Conservation (phyloP, 345 rosid species). For the Jatropha curcas region DNA sequence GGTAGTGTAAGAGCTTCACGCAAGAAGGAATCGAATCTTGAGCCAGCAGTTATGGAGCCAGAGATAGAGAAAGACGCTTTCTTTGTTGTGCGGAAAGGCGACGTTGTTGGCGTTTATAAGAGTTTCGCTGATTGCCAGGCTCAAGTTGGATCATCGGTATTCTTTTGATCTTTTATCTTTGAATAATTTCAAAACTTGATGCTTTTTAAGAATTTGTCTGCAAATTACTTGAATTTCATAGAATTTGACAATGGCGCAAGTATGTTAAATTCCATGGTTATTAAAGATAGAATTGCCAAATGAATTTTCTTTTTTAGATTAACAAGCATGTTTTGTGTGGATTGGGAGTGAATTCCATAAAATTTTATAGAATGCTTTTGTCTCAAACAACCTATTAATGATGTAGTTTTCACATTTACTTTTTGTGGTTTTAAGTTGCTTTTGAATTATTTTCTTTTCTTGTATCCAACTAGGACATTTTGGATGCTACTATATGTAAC, state of each 20-base stretch:
- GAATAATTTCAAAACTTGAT: too few relatives aligned
- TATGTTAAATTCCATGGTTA: too few relatives aligned
- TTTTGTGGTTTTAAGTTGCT: not conserved
- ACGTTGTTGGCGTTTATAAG: conserved; percentile 70
- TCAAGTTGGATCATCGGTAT: conserved; percentile 86
- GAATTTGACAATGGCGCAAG: too few relatives aligned
- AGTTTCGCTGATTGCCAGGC: conserved; percentile 69
- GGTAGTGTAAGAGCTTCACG: conserved; percentile 24
- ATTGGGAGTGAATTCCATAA: too few relatives aligned
- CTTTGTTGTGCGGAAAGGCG: conserved; percentile 87
- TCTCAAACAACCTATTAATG: not conserved
- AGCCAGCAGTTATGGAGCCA: conserved; percentile 31
- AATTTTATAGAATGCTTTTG: too few relatives aligned
- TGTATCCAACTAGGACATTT: not conserved
- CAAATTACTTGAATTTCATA: too few relatives aligned
- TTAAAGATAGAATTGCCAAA: too few relatives aligned
- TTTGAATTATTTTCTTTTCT: not conserved
- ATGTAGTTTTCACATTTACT: not conserved
- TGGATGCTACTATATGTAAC: not conserved
- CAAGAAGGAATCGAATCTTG: conserved; percentile 28
- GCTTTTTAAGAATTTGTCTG: too few relatives aligned
- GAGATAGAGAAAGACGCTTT: conserved; percentile 73
- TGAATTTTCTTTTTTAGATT: too few relatives aligned
- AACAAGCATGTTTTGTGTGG: too few relatives aligned
- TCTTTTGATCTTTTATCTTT: not conserved